Evolutionary conservation across 176 grass and related monocot species (phyloP), one percentile per base, ranked within the genome.

Genomic region (Ensete ventricosum): DNA sequence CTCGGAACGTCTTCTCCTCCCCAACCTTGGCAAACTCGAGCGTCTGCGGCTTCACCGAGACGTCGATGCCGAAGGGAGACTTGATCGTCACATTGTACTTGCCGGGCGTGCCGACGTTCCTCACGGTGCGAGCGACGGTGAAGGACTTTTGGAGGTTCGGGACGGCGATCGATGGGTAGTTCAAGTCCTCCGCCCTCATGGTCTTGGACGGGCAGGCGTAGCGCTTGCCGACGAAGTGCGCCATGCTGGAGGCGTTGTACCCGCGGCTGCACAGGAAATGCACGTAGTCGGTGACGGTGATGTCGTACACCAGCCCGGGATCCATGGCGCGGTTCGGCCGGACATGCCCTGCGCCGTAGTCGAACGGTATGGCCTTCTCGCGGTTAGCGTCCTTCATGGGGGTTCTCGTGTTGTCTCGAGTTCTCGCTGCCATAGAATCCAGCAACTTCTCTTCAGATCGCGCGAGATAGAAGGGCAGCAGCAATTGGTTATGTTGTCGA

Each of bases 261-360:
- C 89, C 89, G 16, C 89, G 67, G 20, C 87, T 52, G 83, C 93
- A 96, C 65, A 96, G 69, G 74, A 90, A 96, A 25, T 52, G 50
- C 71, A 86, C 69, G 80, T 96, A 96, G 17, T 92, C 89, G 27
- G 86, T 50, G 2, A 72, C 10, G 14, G 73, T 48, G 54, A 78
- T 26, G 72, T 96, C 89, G 74, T 92, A 96, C 9, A 92, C 87
- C 25, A 96, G 89, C 12, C 89, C 89, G 0, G 93, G 93, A 72
- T 92, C 79, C 49, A 78, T 14, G 14, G 93, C 93, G 11, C 81
- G 78, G 83, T 85, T 90, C 0, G 93, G 93, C 67, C 86, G 79
- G 53, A 92, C 79, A 83, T 92, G 88, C 26, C 93, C 89, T 0
- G 87, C 83, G 70, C 93, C 93, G 53, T 84, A 81, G 9, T 78